Evolutionary conservation across 1,284 basidiomycete species (phyloP).

Genomic region (Exobasidium rhododendri): DNA sequence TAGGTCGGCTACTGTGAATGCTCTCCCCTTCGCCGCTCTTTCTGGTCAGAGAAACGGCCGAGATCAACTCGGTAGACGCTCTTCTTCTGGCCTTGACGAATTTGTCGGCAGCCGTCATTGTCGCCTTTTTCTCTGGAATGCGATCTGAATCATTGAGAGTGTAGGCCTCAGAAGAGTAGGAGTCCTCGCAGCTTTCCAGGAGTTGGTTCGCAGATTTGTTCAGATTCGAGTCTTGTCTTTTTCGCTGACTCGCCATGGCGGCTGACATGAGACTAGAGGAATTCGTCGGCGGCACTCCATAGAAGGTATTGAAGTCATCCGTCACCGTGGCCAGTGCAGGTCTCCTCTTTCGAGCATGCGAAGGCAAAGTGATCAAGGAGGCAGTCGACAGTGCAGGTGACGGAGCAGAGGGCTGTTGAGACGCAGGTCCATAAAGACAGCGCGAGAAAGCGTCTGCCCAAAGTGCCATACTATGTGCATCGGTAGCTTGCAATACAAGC

Average conservation of each 20-base stretch:
- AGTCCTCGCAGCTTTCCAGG: background rate
- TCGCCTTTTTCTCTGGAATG: background rate
- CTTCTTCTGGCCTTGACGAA: background rate
- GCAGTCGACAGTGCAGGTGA: background rate
- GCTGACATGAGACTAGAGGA: background rate
- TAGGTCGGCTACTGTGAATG: background rate
- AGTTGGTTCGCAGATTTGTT: background rate
- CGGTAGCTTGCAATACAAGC: slow-evolving; percentile 1
- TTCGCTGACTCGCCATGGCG: background rate
- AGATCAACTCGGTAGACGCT: background rate
- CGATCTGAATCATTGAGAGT: background rate
- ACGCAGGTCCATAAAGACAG: background rate
- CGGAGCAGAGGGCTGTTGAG: background rate
- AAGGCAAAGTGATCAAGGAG: background rate
- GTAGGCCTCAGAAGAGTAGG: background rate
- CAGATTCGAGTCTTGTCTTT: background rate
- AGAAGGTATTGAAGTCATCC: background rate
- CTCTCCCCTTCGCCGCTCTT: background rate
- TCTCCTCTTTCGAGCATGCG: background rate
- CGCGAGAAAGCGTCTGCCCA: slow-evolving; percentile 8
- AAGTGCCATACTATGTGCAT: slow-evolving; percentile 4
- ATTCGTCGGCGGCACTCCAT: background rate
- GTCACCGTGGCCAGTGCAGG: background rate
- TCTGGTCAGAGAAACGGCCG: background rate
- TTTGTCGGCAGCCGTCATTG: background rate